These are phyloP conservation scores for Leishmania lainsoni DNA, from an alignment of 208 protist genomes.

Conservation along the genomic window DNA sequence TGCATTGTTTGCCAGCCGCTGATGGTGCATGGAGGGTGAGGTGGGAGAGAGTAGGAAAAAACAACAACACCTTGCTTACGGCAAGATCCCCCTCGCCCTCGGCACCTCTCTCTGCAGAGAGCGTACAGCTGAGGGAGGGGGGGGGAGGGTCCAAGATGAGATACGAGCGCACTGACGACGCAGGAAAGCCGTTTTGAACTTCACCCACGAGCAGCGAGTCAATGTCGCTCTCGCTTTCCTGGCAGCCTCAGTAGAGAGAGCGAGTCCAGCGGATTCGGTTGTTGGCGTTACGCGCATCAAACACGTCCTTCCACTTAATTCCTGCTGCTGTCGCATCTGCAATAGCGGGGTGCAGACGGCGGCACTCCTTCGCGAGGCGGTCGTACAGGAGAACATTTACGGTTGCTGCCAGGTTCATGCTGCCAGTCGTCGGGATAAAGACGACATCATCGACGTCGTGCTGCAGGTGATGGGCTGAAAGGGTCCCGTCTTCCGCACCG, in stretches of 20 bases:
- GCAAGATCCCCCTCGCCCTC: not conserved
- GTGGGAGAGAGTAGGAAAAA: not conserved
- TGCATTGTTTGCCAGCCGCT: not conserved
- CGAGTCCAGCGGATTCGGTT: constrained; percentile 40
- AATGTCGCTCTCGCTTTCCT: not conserved
- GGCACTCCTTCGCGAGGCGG: constrained; percentile 47
- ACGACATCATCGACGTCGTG: constrained; percentile 65
- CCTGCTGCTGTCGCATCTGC: not conserved
- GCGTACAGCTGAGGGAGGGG: not conserved
- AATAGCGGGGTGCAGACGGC: constrained; percentile 6
- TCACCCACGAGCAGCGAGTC: not conserved
- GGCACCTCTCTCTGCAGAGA: not conserved
- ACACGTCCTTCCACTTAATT: constrained; percentile 18
- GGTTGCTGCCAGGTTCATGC: constrained; percentile 73
- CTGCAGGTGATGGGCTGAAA: constrained; percentile 38
- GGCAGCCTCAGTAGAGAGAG: not conserved
- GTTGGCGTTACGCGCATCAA: constrained; percentile 57
- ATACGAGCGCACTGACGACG: not conserved
- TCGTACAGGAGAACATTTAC: constrained; percentile 82
- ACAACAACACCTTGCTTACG: not conserved
- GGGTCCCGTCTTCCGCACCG: constrained; percentile 63
- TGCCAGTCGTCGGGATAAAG: constrained; percentile 69
- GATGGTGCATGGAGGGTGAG: not conserved
- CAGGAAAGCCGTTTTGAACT: not conserved
- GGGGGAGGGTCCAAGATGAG: not conserved